phyloP scores from a whole-genome alignment of 345 rosid species.

The Gossypium mustelinum region DNA sequence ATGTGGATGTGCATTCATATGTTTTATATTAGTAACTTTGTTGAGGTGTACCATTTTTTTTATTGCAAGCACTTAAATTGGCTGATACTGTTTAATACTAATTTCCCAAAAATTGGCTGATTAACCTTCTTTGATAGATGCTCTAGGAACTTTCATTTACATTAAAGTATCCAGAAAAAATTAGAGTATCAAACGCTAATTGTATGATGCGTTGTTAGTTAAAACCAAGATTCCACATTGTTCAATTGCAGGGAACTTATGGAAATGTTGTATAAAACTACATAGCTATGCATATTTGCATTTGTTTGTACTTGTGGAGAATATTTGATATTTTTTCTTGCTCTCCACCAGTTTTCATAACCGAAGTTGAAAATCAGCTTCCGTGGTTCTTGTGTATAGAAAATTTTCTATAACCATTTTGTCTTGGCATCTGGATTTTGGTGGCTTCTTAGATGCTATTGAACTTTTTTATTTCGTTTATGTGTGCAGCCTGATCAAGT shows the following conservation, averaged over 20 bases:
- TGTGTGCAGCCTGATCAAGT: constrained; percentile 66
- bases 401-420: background rate
- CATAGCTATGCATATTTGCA: background rate
- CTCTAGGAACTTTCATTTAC: background rate
- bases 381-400: background rate
- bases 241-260: background rate
- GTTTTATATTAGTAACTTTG: background rate
- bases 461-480: constrained; percentile 19
- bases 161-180: background rate
- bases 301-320: background rate
- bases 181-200: background rate
- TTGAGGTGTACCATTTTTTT: background rate
- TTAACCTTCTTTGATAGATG: background rate
- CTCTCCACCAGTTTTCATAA: background rate
- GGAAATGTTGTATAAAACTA: background rate
- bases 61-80: background rate
- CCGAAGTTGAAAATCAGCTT: background rate
- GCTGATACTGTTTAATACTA: background rate
- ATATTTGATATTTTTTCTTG: background rate
- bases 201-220: background rate
- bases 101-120: background rate
- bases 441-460: constrained; percentile 1
- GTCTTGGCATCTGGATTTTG: background rate
- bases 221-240: background rate
- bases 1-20: constrained; percentile 21